Percentiles rank a stretch among this genome's conserved stretches.
These are phyloP conservation scores for Neonectria coccinea DNA, from an alignment of 2,329 filamentous ascomycete genomes.

Conservation along the genomic window DNA sequence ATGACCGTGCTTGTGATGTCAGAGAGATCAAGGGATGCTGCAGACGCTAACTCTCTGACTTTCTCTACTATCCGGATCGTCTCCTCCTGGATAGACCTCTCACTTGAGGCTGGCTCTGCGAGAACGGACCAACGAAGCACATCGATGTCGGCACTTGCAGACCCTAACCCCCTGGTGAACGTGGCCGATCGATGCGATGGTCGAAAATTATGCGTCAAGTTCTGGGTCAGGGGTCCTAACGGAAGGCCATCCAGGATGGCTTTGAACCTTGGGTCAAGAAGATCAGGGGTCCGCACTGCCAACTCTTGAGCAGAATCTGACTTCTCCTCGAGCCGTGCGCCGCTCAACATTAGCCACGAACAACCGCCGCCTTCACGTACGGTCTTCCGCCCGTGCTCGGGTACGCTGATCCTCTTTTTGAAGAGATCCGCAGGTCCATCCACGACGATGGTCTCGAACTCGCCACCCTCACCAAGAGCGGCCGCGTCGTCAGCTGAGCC, in stretches of 20 bases:
- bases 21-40: constrained; percentile 45
- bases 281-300: constrained; percentile 66
- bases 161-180: constrained; percentile 18
- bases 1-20: constrained; percentile 70
- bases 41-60: constrained; percentile 56
- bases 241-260: constrained; percentile 52
- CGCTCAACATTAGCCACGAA: constrained; percentile 74
- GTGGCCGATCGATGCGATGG: constrained; percentile 12
- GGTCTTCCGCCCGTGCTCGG: constrained; percentile 62
- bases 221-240: constrained; percentile 23
- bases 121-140: constrained; percentile 55
- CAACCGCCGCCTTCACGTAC: constrained; percentile 80
- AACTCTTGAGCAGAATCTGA: constrained; percentile 28
- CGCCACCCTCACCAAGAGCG: constrained; percentile 89
- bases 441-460: constrained; percentile 93
- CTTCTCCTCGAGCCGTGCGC: constrained; percentile 66
- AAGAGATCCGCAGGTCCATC: constrained; percentile 82
- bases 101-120: constrained; percentile 39
- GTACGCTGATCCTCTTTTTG: constrained; percentile 75
- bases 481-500: constrained; percentile 74
- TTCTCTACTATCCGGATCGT: constrained; percentile 60
- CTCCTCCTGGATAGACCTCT: constrained; percentile 58
- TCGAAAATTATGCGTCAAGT: constrained; percentile 20
- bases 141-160: constrained; percentile 36
- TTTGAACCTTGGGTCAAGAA: constrained; percentile 74